Evolutionary conservation across 768 basidiomycete species (phyloP).

Genomic region (Coprinopsis strossmayeri): DNA sequence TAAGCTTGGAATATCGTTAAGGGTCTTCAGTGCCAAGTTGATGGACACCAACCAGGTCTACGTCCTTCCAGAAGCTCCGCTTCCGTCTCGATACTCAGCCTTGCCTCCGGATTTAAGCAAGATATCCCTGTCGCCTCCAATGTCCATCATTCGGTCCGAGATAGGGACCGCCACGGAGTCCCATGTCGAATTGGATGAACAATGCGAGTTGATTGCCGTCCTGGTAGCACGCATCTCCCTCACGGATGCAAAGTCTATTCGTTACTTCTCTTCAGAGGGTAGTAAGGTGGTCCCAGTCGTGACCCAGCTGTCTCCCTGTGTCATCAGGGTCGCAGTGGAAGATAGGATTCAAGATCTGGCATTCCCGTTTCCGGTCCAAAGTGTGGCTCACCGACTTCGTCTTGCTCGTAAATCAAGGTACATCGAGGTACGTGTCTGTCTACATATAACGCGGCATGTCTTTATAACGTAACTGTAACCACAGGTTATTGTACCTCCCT

Average conservation of each 20-base stretch:
- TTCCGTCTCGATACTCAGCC: conserved; percentile 2
- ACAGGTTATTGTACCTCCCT: conserved; percentile 21
- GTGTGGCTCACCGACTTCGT: conserved; percentile 20
- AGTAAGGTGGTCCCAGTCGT: conserved; percentile 14
- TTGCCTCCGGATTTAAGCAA: background rate
- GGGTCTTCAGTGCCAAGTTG: conserved; percentile 22
- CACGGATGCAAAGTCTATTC: conserved; percentile 11
- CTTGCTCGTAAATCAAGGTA: conserved; percentile 52
- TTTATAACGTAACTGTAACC: conserved; percentile 12
- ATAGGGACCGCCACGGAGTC: conserved; percentile 17
- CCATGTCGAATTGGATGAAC: conserved; percentile 18
- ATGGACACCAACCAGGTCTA: conserved; percentile 24
- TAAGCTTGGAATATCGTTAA: conserved; percentile 21
- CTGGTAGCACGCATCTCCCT: conserved; percentile 14
- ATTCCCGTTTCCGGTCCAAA: conserved; percentile 12
- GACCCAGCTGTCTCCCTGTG: conserved; percentile 8
- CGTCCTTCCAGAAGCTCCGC: conserved; percentile 17
- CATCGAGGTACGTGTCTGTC: conserved; percentile 29
- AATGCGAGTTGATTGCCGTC: conserved; percentile 18
- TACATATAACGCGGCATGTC: background rate
- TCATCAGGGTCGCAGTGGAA: conserved; percentile 9
- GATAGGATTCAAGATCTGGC: conserved; percentile 7
- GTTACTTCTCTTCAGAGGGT: conserved; percentile 10
- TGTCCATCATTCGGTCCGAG: background rate
- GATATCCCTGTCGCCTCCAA: background rate